Evolutionary conservation across 2,329 filamentous ascomycete species (phyloP), one percentile per base, ranked within the genome.

Genomic region (Penicillium sp.): DNA sequence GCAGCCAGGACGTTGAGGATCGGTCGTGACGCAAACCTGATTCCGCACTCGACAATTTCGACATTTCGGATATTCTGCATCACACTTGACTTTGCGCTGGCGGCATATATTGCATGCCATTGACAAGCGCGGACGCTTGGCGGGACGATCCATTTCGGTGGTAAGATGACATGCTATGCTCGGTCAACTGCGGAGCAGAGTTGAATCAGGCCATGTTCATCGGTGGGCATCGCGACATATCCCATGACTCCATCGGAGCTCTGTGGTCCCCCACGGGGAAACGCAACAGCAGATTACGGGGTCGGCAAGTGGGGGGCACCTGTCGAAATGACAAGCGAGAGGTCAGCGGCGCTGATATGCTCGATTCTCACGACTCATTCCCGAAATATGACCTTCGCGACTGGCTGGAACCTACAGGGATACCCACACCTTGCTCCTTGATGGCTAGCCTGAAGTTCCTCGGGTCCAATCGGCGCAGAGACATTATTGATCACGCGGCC

Each of bases 81-180:
- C 70, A 47, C 70, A 73, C 50, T 71, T 71, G 23, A 72, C 66
- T 48, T 73, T 73, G 47, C 69, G 67, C 50, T 65, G 61, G 4
- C 70, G 70, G 56, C 70, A 73, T 15, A 60, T 66, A 30, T 73
- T 72, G 55, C 70, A 73, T 23, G 70, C 69, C 66, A 68, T 64
- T 38, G 67, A 69, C 59, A 68, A 56, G 41, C 67, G 64, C 11
- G 58, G 58, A 8, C 63, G 55, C 45, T 67, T 65, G 13, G 48
- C n/a, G 5, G 62, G 45, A 2, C 60, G 53, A 35, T 35, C 31
- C 31, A 35, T 35, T 7, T 13, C 8, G 31, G 13, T 35, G 31
- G 31, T 35, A 13, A 35, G 5, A 7, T 35, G 8, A 3, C 8
- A 35, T 35, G 31, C 31, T 35, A 35, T 35, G 31, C 7, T 35